A percentile compares a stretch with the other conserved stretches of the same genome.
Evolutionary conservation across 2,329 filamentous ascomycete species (phyloP).

Genomic region (Periglandula ipomoeae): DNA sequence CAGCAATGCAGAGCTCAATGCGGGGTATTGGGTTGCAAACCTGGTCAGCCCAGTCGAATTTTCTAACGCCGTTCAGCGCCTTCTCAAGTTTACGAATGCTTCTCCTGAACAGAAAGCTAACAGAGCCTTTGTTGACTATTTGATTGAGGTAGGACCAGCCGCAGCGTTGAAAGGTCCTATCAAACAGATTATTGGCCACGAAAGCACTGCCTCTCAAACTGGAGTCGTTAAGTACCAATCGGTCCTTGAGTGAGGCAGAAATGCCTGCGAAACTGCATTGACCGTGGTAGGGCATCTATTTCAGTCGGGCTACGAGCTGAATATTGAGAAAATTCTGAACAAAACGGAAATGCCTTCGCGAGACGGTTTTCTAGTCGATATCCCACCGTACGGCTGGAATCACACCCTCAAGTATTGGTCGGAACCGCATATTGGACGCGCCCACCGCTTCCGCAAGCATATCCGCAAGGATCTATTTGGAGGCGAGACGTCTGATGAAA

Average conservation of each 20-base stretch:
- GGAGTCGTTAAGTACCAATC: no score
- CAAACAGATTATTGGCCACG: not conserved
- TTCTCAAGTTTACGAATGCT: no score
- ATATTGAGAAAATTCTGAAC: no score
- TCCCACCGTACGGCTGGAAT: conserved; percentile 22
- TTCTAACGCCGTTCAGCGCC: conserved; percentile 3
- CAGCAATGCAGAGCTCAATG: not conserved
- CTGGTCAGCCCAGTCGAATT: conserved; percentile 17
- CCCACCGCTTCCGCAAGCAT: conserved; percentile 13
- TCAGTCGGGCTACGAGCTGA: no score
- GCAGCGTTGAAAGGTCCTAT: conserved; percentile 24
- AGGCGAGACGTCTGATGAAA: conserved; percentile 9
- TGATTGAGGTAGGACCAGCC: conserved; percentile 33
- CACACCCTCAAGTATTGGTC: conserved; percentile 19
- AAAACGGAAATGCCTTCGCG: no score
- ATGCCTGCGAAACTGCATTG: not conserved
- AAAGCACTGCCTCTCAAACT: no score
- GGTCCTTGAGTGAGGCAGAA: no score
- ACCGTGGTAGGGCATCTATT: conserved; percentile 26
- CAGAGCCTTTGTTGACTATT: no score
- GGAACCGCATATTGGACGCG: conserved; percentile 15
- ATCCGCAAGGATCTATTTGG: conserved; percentile 18
- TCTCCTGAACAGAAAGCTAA: no score
- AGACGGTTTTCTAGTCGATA: no score
- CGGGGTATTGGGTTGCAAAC: conserved; percentile 15